Conservation (phyloP, 345 rosid species). For the Eucalyptus tenuipes region DNA sequence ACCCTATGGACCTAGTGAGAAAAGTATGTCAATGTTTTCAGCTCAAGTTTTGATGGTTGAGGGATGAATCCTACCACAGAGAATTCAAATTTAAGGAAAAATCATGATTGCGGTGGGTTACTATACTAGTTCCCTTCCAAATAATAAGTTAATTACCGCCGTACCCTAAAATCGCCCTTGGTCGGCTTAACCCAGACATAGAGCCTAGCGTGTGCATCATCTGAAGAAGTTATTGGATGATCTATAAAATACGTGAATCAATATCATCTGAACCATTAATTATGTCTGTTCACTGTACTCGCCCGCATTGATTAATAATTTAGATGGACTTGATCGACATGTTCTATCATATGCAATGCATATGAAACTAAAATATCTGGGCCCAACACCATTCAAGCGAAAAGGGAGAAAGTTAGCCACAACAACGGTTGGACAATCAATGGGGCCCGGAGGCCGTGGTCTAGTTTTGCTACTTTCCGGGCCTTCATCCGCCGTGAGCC, state of each 20-base stretch:
- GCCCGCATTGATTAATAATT: background rate
- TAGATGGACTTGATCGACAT: background rate
- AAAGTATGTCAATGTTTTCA: background rate
- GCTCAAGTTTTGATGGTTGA: background rate
- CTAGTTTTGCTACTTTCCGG: background rate
- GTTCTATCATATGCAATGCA: background rate
- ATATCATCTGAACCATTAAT: background rate
- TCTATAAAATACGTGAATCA: background rate
- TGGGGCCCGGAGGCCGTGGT: background rate
- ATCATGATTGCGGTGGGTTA: background rate
- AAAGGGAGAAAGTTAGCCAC: background rate
- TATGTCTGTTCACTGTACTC: accelerated
- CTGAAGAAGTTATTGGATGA: background rate
- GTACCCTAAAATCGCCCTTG: accelerated
- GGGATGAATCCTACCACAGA: background rate
- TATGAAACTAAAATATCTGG: background rate
- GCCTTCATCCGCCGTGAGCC: background rate
- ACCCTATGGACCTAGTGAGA: background rate
- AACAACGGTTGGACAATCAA: background rate
- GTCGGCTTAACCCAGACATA: background rate
- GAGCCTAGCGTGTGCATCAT: accelerated
- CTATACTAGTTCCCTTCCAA: background rate
- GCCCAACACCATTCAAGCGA: background rate
- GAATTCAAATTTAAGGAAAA: background rate
- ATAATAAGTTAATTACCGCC: background rate